Conservation (phyloP, 2,329 filamentous ascomycete genomes). For the Fusarium drepaniforme region DNA sequence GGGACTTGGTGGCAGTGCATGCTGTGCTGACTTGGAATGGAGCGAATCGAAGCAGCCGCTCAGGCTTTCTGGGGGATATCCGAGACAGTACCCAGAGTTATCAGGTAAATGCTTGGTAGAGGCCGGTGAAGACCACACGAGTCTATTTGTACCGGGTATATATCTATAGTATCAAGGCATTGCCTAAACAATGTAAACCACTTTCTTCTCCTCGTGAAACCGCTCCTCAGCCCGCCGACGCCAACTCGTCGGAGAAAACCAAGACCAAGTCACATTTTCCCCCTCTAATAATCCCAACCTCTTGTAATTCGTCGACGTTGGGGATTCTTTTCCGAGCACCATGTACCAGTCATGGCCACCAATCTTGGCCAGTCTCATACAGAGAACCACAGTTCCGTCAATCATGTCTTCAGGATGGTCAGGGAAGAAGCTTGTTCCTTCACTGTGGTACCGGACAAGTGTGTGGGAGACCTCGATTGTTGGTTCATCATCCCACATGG, state of each 20-base stretch:
- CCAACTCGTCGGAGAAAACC: constrained; percentile 16
- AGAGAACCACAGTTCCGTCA: constrained; percentile 7
- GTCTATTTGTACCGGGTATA: background rate
- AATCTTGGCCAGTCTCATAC: constrained; percentile 16
- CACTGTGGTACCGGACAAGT: background rate
- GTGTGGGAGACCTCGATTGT: background rate
- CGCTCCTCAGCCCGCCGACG: constrained; percentile 11
- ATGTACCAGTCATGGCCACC: constrained; percentile 16
- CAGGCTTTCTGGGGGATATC: no score
- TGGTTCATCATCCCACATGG: background rate
- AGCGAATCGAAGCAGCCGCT: no score
- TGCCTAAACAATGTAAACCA: constrained; percentile 3
- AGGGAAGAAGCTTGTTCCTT: background rate
- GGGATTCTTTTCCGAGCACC: background rate
- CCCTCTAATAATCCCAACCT: constrained; percentile 12
- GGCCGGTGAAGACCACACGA: background rate
- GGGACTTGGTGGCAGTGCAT: background rate
- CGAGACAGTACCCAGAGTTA: no score
- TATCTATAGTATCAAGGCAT: background rate
- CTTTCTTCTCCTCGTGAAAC: constrained; percentile 15
- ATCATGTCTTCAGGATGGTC: constrained; percentile 14
- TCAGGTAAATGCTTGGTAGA: no score
- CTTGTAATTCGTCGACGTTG: background rate
- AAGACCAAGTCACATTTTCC: constrained; percentile 14
- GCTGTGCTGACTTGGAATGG: background rate